Base-by-base conservation (phyloP, 768 basidiomycete genomes). In the Ramaria rubella region DNA sequence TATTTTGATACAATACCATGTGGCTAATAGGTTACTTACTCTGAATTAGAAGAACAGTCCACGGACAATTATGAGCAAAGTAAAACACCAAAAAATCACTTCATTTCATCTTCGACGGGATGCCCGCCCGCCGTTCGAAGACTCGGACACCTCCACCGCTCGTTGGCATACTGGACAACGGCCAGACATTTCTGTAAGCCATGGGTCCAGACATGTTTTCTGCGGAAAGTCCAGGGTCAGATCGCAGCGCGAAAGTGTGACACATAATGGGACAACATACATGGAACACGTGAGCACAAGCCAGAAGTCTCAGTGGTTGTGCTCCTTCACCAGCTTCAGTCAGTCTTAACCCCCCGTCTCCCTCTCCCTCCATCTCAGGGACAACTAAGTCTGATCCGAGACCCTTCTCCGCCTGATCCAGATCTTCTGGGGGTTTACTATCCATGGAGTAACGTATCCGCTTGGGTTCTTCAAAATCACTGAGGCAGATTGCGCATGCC, bases 121-220 rank as follows among this genome's bases (percentile, higher is more conserved):
- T 9, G 33, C n/a, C 33, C 12, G 27, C 33, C 11, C 33, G 17
- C 29, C 48, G 44, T 56, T 56, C n/a, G 42, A 15, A 6, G 23
- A n/a, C 26, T 26, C 55, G 46, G 46, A 48, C 21, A 45, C 31
- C 43, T 86, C 81, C 14, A 92, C 89, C 24, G 82, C 73, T 30
- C 83, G 73, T 67, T 94, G 90, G 67, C 92, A 95, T 17, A 86
- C 81, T 6, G 92, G 92, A 74, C 92, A 95, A 30, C 90, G 80
- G 4, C 90, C 92, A 27, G 88, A 90, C 14, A 91, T 85, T 59
- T 87, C 85, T 3, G 75, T 83, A 50, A 95, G 69, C 93, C 93
- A 95, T 21, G 90, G 89, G 65, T 95, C 92, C 42, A 94, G 70
- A 67, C 92, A 95, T 23, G 85, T 83, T 88, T 89, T 83, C 89